phyloP scores from a whole-genome alignment of 1,139 yeast species.

The Arxiozyma bovina region DNA sequence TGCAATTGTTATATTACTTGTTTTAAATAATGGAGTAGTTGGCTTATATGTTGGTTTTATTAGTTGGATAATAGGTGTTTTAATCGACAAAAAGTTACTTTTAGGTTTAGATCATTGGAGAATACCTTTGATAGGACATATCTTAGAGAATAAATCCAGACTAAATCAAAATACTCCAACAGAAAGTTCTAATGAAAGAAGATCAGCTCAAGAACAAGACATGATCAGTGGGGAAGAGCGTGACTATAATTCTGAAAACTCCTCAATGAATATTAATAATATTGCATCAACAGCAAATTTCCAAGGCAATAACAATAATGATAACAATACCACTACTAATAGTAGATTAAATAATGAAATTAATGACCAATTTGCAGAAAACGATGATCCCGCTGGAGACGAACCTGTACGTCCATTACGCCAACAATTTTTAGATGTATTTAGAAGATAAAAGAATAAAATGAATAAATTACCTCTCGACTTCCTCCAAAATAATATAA shows the following conservation, averaged over 20 bases:
- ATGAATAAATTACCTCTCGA: too few relatives aligned
- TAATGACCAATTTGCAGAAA: conserved; percentile 5
- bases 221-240: neutral
- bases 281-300: neutral
- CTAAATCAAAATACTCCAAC: neutral
- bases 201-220: neutral
- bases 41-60: conserved; percentile 25
- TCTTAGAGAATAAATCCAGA: neutral
- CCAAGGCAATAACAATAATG: too few relatives aligned
- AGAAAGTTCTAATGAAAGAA: neutral
- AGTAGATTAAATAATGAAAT: neutral
- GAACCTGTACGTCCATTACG: conserved; percentile 30
- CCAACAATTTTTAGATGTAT: conserved; percentile 28
- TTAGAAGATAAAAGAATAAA: conserved; percentile 19
- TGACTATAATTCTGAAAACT: neutral
- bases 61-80: conserved; percentile 28
- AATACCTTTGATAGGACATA: conserved; percentile 12
- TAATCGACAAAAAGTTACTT: conserved; percentile 24
- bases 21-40: conserved; percentile 26
- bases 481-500: too few relatives aligned
- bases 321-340: neutral
- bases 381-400: conserved; percentile 18
- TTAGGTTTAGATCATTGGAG: conserved; percentile 25
- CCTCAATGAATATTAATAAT: neutral
- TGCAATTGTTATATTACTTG: conserved; percentile 16